Base-by-base conservation (phyloP, 108 stramenopile genomes). In the Nannochloropsis oceanica region DNA sequence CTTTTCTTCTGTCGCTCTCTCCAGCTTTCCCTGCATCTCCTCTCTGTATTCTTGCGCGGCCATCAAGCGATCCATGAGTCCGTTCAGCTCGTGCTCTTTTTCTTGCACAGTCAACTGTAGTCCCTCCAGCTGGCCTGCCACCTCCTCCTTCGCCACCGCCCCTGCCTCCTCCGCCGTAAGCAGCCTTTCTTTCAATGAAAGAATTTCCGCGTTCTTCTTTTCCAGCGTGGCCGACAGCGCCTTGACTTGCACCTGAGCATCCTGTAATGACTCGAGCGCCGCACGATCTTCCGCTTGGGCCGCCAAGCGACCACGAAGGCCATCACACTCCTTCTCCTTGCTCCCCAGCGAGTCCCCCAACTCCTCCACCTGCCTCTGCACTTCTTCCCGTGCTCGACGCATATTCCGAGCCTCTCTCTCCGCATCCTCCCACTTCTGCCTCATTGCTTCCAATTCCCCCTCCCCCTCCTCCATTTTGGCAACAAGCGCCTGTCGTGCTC, bases 1-100 rank as follows among this genome's bases (percentile, higher is more conserved):
- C 2, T 73, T 73, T 10, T 73, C 59, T n/a, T 73, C 59, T 10
- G 59, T 73, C 59, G n/a, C 22, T n/a, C 59, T 73, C 25, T 2
- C 25, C 82, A 86, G 43, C 59, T 86, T 81, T 24, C 82, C 43
- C 81, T 83, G 83, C 44, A 86, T 34, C 20, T 44, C 25, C 25
- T 81, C 42, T 27, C 50, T 82, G 27, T 79, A 50, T 26, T 81
- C 81, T 12, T 25, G 27, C 11, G 82, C 82, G 46, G 81, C 83
- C 34, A 83, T 81, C 27, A 81, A 25, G 9, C 44, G 27, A 27
- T 86, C 86, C 42, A 73, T 73, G 2, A 73, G 9, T n/a, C 59
- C 59, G 10, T 73, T 73, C 59, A 73, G 59, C 59, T 73, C 59
- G 9, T 73, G 59, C 59, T 73, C 59, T n/a, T 73, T 73, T n/a